Percentiles rank a stretch among this genome's conserved stretches.
Conservation (phyloP, 2,329 filamentous ascomycete genomes). For the Cordyceps pruinosa region DNA sequence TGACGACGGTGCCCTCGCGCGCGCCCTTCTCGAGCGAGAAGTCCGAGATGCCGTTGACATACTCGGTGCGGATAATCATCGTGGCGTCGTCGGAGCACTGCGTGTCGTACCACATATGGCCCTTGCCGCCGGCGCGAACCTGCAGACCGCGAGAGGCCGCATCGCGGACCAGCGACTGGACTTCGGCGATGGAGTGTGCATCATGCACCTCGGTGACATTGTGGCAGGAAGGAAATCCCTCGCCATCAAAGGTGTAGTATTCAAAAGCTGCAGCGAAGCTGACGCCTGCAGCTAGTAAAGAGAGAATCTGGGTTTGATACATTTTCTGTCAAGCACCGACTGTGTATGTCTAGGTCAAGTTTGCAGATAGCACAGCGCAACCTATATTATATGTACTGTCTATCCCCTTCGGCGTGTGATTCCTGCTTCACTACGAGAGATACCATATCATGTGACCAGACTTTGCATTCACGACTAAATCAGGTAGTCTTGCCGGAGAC, state of each 20-base stretch:
- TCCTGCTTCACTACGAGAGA: too few relatives aligned
- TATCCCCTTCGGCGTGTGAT: not conserved
- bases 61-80: constrained; percentile 40
- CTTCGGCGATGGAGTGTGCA: constrained; percentile 38
- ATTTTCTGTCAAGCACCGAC: not conserved
- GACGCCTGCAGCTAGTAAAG: not conserved
- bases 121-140: constrained; percentile 42
- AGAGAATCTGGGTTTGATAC: not conserved
- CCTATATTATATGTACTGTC: not conserved
- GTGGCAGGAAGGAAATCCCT: constrained; percentile 40
- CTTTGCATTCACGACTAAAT: too few relatives aligned
- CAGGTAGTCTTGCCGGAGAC: too few relatives aligned
- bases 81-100: constrained; percentile 44
- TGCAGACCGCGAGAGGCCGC: constrained; percentile 32
- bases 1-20: constrained; percentile 34
- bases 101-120: constrained; percentile 48
- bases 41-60: constrained; percentile 37
- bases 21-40: constrained; percentile 32
- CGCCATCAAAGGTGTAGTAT: constrained; percentile 45
- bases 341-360: not conserved
- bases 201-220: constrained; percentile 39
- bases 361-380: not conserved
- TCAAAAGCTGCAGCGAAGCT: constrained; percentile 8
- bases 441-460: too few relatives aligned
- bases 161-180: constrained; percentile 34